Conservation (phyloP, 2,329 filamentous ascomycete genomes). For the Nothopassalora personata region DNA sequence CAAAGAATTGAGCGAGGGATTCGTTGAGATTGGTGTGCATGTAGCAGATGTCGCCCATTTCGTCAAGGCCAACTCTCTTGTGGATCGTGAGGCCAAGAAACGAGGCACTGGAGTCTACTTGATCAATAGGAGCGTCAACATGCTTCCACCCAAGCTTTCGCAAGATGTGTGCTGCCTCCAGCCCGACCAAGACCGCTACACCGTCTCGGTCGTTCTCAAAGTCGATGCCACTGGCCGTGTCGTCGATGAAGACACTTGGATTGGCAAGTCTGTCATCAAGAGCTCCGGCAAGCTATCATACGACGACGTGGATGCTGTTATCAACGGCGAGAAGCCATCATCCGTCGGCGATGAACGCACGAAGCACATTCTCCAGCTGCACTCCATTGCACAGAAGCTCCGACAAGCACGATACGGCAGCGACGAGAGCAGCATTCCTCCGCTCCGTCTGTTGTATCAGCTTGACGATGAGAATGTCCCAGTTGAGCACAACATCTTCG, state of each 20-base stretch:
- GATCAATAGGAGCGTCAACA: constrained; percentile 79
- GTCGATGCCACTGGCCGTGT: constrained; percentile 77
- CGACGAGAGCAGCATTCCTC: constrained; percentile 72
- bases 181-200: constrained; percentile 82
- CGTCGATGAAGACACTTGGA: constrained; percentile 82
- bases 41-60: constrained; percentile 95
- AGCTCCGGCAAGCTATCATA: constrained; percentile 82
- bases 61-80: constrained; percentile 89
- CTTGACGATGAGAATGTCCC: constrained; percentile 97
- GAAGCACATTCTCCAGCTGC: constrained; percentile 75
- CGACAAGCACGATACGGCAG: constrained; percentile 74
- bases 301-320: constrained; percentile 75
- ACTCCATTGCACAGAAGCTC: constrained; percentile 81
- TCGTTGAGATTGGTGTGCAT: constrained; percentile 90
- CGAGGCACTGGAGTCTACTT: constrained; percentile 93
- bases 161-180: constrained; percentile 81
- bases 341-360: constrained; percentile 61
- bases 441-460: constrained; percentile 84
- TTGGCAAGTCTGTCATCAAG: constrained; percentile 90
- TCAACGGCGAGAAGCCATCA: constrained; percentile 53
- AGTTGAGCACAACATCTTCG: constrained; percentile 92
- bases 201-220: constrained; percentile 88
- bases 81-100: constrained; percentile 97
- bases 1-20: constrained; percentile 74
- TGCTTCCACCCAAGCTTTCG: constrained; percentile 81